phyloP scores from a whole-genome alignment of 495 filamentous ascomycete species.

The Hypoxylon subgilvum region DNA sequence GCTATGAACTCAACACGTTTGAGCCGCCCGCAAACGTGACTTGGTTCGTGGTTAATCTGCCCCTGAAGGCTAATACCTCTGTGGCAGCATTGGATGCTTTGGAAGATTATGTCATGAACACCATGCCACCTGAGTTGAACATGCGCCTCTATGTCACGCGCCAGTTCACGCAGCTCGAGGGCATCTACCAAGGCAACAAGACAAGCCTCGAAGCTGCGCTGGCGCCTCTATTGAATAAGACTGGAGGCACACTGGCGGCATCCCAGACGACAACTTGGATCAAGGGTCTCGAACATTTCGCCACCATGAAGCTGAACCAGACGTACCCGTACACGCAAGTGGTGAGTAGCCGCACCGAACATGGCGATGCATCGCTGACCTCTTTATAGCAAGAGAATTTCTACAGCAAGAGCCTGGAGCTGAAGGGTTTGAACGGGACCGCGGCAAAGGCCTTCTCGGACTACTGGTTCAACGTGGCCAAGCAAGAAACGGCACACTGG shows the following conservation, averaged over 20 bases:
- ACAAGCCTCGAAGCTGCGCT: conserved; percentile 43
- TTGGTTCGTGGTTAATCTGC: conserved; percentile 46
- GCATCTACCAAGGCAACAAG: conserved; percentile 49
- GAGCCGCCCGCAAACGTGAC: conserved; percentile 50
- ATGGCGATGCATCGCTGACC: conserved; percentile 16
- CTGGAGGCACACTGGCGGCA: conserved; percentile 40
- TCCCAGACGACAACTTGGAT: conserved; percentile 51
- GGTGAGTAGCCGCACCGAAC: conserved; percentile 30
- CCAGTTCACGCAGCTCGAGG: conserved; percentile 50
- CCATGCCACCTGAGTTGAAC: conserved; percentile 53
- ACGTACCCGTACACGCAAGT: conserved; percentile 48
- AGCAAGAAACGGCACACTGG: conserved; percentile 46
- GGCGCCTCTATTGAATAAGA: conserved; percentile 45
- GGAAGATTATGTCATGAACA: conserved; percentile 46
- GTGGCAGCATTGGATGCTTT: conserved; percentile 44
- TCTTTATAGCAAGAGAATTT: conserved; percentile 50
- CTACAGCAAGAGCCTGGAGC: conserved; percentile 53
- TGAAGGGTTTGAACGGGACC: conserved; percentile 43
- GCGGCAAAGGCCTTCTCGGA: conserved; percentile 45
- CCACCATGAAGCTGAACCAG: conserved; percentile 49
- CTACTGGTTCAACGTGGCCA: conserved; percentile 51
- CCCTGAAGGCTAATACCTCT: conserved; percentile 45
- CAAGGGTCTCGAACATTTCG: conserved; percentile 50
- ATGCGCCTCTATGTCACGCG: conserved; percentile 51
- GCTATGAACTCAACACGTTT: conserved; percentile 53